Base-by-base conservation (phyloP, 2,329 filamentous ascomycete species). In the Camptophora hylomeconis region DNA sequence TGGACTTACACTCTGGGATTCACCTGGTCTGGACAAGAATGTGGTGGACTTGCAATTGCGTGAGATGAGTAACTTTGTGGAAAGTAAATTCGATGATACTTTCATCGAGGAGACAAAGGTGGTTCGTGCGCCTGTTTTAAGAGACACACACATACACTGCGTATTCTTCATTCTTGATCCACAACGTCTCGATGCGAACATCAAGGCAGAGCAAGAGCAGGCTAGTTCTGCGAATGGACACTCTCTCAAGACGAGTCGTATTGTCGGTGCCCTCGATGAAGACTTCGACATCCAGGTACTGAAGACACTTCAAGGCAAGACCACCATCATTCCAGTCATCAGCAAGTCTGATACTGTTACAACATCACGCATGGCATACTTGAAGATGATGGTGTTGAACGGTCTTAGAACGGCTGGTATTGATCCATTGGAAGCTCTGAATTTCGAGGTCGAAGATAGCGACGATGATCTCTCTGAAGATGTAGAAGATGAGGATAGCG, bases 71-170 rank as follows among this genome's bases (percentile, higher is more conserved):
- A 69, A 78, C 6, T 98, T 98, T 59, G 64, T 98, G 35, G 89
- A 98, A 63, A 87, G 80, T 63, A 95, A 95, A 56, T 98, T 98
- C 45, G 87, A 98, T 53, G 89, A 98, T 49, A 95, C 89, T 0
- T 92, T 98, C 52, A 74, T 74, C 26, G 89, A 98, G 58, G 89
- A 98, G 62, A 92, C 92, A 69, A 95, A 94, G 63, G 86, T 98
- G 25, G 68, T 94, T 38, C 80, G 89, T 46, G 84, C 86, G 30
- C 87, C 89, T 15, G 87, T 86, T 32, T 80, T 82, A 40, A 81
- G 84, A 52, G 89, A 98, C 60, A 94, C 87, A 28, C 89, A 98
- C 54, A 93, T 98, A 41, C 89, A 98, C 52, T 92, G 83, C 42
- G 84, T 84, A 31, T 93, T 98, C 57, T 67, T 95, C 32, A 63